phyloP scores from a whole-genome alignment of 2,329 filamentous ascomycete genomes.

The Fusarium nisikadoi region DNA sequence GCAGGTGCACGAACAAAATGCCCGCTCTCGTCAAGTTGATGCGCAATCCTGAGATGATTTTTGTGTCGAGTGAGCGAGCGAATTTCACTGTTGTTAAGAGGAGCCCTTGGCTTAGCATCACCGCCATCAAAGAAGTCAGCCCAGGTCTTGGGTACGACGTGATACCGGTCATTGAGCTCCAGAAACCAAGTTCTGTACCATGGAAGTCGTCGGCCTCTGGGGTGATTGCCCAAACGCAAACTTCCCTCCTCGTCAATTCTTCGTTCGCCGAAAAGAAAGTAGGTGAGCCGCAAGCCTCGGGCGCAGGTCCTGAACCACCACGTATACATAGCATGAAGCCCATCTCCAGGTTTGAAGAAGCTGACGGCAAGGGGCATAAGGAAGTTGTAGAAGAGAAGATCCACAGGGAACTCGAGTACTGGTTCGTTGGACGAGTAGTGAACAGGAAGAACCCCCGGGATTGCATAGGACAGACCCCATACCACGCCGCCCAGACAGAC shows the following conservation, averaged over 20 bases:
- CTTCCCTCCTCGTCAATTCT: slow-evolving; percentile 83
- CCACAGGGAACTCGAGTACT: slow-evolving; percentile 91
- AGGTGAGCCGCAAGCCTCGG: slow-evolving; percentile 80
- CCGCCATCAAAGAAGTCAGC: slow-evolving; percentile 62
- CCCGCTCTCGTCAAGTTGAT: slow-evolving; percentile 74
- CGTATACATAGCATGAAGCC: slow-evolving; percentile 84
- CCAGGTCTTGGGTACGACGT: slow-evolving; percentile 68
- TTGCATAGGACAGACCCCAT: slow-evolving; percentile 81
- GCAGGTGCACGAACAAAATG: slow-evolving; percentile 91
- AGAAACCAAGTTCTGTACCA: slow-evolving; percentile 59
- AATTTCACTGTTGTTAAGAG: slow-evolving; percentile 52
- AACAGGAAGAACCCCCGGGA: slow-evolving; percentile 82
- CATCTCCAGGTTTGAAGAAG: slow-evolving; percentile 86
- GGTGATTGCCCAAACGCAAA: slow-evolving; percentile 58
- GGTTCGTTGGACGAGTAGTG: slow-evolving; percentile 94
- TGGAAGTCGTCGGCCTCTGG: slow-evolving; percentile 47
- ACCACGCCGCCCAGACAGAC: slow-evolving; percentile 95
- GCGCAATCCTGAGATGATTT: slow-evolving; percentile 56
- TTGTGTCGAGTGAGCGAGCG: slow-evolving; percentile 53
- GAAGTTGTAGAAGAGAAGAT: slow-evolving; percentile 96
- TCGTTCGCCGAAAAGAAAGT: slow-evolving; percentile 92
- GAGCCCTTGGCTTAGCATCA: slow-evolving; percentile 54
- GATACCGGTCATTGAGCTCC: slow-evolving; percentile 55
- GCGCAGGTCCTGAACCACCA: slow-evolving; percentile 98
- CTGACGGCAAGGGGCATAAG: slow-evolving; percentile 88